Percentiles rank a stretch among this genome's conserved stretches.
Conservation (phyloP, 306 rosid genomes). For the Mimosa bimucronata region DNA sequence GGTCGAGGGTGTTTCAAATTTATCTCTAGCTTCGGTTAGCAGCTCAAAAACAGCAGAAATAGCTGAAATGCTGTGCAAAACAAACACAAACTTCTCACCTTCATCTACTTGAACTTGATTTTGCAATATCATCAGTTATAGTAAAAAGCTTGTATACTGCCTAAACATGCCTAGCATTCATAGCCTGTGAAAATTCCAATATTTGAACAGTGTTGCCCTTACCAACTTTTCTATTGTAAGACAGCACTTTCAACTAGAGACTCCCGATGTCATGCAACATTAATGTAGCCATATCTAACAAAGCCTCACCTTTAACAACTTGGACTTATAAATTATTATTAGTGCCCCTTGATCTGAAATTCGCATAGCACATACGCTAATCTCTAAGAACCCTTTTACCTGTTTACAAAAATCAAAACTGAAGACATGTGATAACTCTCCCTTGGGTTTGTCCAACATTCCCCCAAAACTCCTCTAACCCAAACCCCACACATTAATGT, state of each 20-base stretch:
- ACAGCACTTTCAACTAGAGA: not conserved
- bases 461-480: not conserved
- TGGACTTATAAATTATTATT: not conserved
- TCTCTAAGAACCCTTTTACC: not conserved
- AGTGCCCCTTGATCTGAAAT: not conserved
- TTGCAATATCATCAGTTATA: too few relatives aligned
- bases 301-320: not conserved
- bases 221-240: not conserved
- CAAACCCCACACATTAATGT: not conserved
- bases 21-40: too few relatives aligned
- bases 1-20: too few relatives aligned
- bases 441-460: not conserved
- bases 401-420: too few relatives aligned
- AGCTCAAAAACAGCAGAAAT: too few relatives aligned
- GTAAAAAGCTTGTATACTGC: too few relatives aligned
- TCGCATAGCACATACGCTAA: not conserved
- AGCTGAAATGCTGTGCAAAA: too few relatives aligned
- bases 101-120: too few relatives aligned
- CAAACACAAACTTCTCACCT: too few relatives aligned
- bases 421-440: not conserved
- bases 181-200: not conserved
- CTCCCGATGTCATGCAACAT: not conserved
- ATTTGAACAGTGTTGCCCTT: not conserved
- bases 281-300: not conserved
- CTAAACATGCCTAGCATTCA: not conserved